Evolutionary conservation across 192 early-diverging fungal species (phyloP), one percentile per base, ranked within the genome.

Genomic region (Diversispora eburnea): DNA sequence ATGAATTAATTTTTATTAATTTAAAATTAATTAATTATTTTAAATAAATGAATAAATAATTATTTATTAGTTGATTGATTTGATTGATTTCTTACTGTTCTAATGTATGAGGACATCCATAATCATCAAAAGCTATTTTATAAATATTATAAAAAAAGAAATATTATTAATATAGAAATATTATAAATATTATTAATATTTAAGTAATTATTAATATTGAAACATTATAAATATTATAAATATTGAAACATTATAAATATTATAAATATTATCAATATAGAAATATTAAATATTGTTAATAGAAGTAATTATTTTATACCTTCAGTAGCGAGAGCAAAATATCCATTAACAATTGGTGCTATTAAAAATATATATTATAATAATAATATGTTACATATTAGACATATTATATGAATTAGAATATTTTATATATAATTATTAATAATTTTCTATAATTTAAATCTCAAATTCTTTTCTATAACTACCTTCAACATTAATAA

Each of bases 341-440:
- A 87, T 15, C 87, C 87, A 47, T 83, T 82, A 25, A 86, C 85
- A 46, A 88, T 75, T 17, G 87, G 85, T 17, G 80, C 86, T 87
- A 67, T 70, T 67, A 25, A 4, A 41, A 64, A 41, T 48, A 45
- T 22, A 9, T 70, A 52, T 45, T 41, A 33, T 33, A 62, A 22
- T 19, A 63, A 12, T 49, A 47, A n/a, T 56, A 65, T 64, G 7
- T 25, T 33, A 10, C 22, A 33, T 33, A 2, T 33, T 33, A 33
- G 15, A 10, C 22, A 33, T 33, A 2, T 33, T 33, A 33, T 33
- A 33, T 2, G 25, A 33, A 33, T 33, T 33, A 33, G 25, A 33
- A 33, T 33, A 33, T 1, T 33, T 33, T 33, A 33, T 33, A 33
- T 33, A 33, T 33, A 33, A 45, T 42, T 19, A 43, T 7, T 57